Evolutionary conservation across 2,329 filamentous ascomycete genomes (phyloP).

Genomic region (Trichoderma arundinaceum): DNA sequence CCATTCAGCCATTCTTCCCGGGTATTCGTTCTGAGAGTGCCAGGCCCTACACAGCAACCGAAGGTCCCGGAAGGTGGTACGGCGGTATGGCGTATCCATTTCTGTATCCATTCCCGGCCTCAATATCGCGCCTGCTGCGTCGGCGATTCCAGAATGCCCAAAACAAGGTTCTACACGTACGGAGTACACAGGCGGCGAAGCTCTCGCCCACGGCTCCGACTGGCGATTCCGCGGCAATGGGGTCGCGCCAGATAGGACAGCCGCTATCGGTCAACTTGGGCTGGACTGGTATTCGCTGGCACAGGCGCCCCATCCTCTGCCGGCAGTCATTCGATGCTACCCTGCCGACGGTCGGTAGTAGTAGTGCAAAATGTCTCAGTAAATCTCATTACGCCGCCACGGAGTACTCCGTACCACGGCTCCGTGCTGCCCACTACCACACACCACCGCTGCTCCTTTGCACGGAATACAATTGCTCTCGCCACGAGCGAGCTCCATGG

Average conservation of each 20-base stretch:
- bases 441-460: no score
- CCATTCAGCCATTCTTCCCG: slow-evolving; percentile 23
- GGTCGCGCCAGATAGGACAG: slow-evolving; percentile 27
- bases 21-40: slow-evolving; percentile 21
- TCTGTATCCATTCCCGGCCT: slow-evolving; percentile 26
- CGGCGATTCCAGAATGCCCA: slow-evolving; percentile 20
- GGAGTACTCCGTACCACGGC: slow-evolving; percentile 2
- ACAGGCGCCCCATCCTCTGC: slow-evolving; percentile 25
- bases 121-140: slow-evolving; percentile 31
- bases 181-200: not conserved
- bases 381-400: not conserved
- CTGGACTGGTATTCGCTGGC: slow-evolving; percentile 19
- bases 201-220: slow-evolving; percentile 1
- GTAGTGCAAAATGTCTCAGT: not conserved
- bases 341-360: slow-evolving; percentile 13
- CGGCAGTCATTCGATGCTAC: slow-evolving; percentile 29
- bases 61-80: slow-evolving; percentile 21
- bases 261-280: slow-evolving; percentile 24
- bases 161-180: slow-evolving; percentile 7
- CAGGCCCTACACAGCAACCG: slow-evolving; percentile 18
- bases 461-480: not conserved
- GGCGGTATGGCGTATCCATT: slow-evolving; percentile 29
- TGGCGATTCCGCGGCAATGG: slow-evolving; percentile 19
- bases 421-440: not conserved
- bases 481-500: slow-evolving; percentile 14